Percentiles rank a stretch among this genome's conserved stretches.
phyloP scores from a whole-genome alignment of 345 rosid species.

The Dimocarpus longan region DNA sequence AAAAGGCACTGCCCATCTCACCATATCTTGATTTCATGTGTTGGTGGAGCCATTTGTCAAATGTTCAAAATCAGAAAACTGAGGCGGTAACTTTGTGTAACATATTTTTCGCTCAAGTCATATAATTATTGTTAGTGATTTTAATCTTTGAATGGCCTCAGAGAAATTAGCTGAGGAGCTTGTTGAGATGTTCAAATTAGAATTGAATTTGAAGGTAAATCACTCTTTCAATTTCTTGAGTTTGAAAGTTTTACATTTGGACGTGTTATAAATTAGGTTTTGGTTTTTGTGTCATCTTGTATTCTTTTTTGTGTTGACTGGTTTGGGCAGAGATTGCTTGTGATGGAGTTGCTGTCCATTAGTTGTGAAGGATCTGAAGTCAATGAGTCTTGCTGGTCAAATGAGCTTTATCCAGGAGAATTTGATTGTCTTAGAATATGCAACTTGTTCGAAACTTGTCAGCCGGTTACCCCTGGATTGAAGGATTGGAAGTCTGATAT shows the following conservation, averaged over 20 bases:
- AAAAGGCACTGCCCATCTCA: background rate
- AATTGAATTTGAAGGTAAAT: slow-evolving; percentile 73
- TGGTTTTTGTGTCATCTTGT: slow-evolving; percentile 1
- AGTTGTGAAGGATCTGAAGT: slow-evolving; percentile 50
- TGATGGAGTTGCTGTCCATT: slow-evolving; percentile 50
- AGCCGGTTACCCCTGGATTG: slow-evolving; percentile 52
- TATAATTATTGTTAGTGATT: slow-evolving; percentile 9
- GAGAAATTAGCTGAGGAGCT: slow-evolving; percentile 78
- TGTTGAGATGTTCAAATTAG: slow-evolving; percentile 71
- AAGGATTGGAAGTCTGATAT: slow-evolving; percentile 36
- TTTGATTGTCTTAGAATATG: slow-evolving; percentile 55
- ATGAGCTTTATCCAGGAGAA: slow-evolving; percentile 81
- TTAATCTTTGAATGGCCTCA: slow-evolving; percentile 35
- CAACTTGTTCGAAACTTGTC: slow-evolving; percentile 49
- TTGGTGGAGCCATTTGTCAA: background rate
- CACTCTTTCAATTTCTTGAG: background rate
- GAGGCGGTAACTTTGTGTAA: background rate
- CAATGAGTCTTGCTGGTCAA: slow-evolving; percentile 49
- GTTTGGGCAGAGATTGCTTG: slow-evolving; percentile 56
- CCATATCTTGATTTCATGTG: background rate
- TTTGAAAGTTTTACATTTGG: slow-evolving; percentile 7
- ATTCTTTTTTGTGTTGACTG: slow-evolving; percentile 22
- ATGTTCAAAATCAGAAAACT: background rate
- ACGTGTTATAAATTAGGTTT: background rate
- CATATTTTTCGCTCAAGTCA: background rate